Evolutionary conservation across 1,284 basidiomycete genomes (phyloP), one percentile per base, ranked within the genome.

Genomic region (Wolfiporia cocos): DNA sequence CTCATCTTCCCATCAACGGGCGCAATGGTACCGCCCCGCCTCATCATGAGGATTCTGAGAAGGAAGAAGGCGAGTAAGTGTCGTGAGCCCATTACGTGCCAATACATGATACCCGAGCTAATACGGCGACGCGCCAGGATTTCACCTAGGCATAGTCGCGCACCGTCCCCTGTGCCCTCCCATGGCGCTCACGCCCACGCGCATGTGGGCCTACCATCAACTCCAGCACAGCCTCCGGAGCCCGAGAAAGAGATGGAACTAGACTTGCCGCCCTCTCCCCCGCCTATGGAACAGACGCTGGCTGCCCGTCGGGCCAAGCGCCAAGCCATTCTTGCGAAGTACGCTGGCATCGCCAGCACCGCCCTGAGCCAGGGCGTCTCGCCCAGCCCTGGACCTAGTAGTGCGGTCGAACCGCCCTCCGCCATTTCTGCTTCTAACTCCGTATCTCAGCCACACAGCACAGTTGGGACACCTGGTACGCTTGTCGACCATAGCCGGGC

Each of bases 311-410:
- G 86, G 23, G 82, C 84, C 20, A 85, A 79, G 53, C 79, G 92
- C 30, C 81, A 83, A 51, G 91, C 87, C 18, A 92, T 96, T 41
- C 68, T 92, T 46, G 90, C 90, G 43, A 92, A 89, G 63, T 88
- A 92, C 63, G 58, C 69, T 7, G 74, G 76, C 17, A 61, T 69
- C 32, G 56, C 70, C 41, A 77, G 72, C 52, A 34, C 44, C 17
- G 43, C 23, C 15, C 31, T 37, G 29, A 57, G 49, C 36, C 59
- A 62, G 41, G 63, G 66, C 37, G 63, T 67, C 49, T 78, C 74
- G 46, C 68, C 72, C 20, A 76, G 74, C 52, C 74, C 75, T 35
- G 76, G 72, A 59, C 72, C 74, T 64, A 81, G 76, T 60, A 83
- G 80, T 80, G 80, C 80, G 73, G 78, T 78, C 56, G 74, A 74